Base-by-base conservation (phyloP, 78 protist species). In the Speleostelium caveatum region DNA sequence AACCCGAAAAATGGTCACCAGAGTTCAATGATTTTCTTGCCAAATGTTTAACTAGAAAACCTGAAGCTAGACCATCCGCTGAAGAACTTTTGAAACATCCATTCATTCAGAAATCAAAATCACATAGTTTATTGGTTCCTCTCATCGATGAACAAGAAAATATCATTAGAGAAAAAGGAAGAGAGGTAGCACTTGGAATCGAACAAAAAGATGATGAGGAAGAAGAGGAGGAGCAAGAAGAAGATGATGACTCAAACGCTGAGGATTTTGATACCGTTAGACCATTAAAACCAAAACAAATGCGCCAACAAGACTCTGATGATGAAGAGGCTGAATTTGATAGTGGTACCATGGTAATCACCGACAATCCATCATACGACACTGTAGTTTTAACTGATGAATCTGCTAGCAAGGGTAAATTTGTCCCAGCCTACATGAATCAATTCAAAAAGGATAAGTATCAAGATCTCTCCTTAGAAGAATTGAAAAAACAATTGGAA, bases 21-120 rank as follows among this genome's bases (percentile, higher is more conserved):
- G 75, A 59, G 5, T 93, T 78, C 38, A 77, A 73, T 42, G 96
- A 92, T 60, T 94, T 96, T 36, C n/a, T 80, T 8, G 93, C 94
- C n/a, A 30, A 45, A 65, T 96, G 98, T 77, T 66, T 96, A 26
- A 69, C 60, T 21, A 94, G 96, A 83, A 77, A 95, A 65, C 96
- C 97, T 10, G 87, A 66, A 49, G 41, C 17, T n/a, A 56, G 97
- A 55, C 95, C 96, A 3, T 56, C 96, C 0, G 95, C 97, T 22
- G 94, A 79, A 42, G 96, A 94, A 33, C 72, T 94, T 12, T 53
- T 95, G 32, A 58, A 86, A 58, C 93, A 75, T 60, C 79, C 90
- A 55, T 91, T 91, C 49, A 80, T 91, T 17, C 42, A 66, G 16
- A 67, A 45, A 24, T 72, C 90, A 17, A 69, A 73, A 76, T 45